Base-by-base conservation (phyloP, 2,329 filamentous ascomycete species). In the Trichophyton simii region DNA sequence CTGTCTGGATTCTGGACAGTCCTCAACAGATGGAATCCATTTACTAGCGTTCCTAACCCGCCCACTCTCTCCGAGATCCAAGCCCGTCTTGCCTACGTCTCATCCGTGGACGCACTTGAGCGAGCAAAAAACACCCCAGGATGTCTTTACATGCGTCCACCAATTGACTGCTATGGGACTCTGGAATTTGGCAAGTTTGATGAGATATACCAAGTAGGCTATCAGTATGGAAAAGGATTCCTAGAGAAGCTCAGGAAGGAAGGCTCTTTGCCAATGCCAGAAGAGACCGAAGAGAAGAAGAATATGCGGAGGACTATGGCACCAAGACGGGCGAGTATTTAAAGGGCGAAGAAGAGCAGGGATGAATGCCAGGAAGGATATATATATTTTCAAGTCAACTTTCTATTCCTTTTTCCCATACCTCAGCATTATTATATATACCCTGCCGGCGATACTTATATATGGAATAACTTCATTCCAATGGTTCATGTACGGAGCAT, bases 131-230 rank as follows among this genome's bases (percentile, higher is more conserved):
- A 81, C 3, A 92, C 88, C 69, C 85, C 90, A 0, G 94, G 94
- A 0, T 97, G 92, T 73, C 80, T 95, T 59, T 99, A 99, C 73
- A 95, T 99, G 89, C 84, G 94, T 0, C 95, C 95, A 3, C 94
- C 94, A 0, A 88, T 99, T 65, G 94, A 97, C 70, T 82, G 84
- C 1, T 99, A 96, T 68, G 94, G 91, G 3, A 99, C 94, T 0
- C 78, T 99, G 34, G 94, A 99, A 62, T 99, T 99, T 78, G 89
- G 86, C 64, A 96, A 95, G 73, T 99, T 99, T 73, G 92, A 97
- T 69, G 95, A 99, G 79, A 92, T 99, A 60, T 96, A 95, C 70
- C 81, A 87, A 67, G 82, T 96, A 9, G 95, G 94, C 1, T 95
- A 96, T 74, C 81, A 83, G 60, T 99, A 86, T 70, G 94, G 91